Conservation (phyloP, 371 early-diverging fungal genomes). For the Mucor circinelloides region DNA sequence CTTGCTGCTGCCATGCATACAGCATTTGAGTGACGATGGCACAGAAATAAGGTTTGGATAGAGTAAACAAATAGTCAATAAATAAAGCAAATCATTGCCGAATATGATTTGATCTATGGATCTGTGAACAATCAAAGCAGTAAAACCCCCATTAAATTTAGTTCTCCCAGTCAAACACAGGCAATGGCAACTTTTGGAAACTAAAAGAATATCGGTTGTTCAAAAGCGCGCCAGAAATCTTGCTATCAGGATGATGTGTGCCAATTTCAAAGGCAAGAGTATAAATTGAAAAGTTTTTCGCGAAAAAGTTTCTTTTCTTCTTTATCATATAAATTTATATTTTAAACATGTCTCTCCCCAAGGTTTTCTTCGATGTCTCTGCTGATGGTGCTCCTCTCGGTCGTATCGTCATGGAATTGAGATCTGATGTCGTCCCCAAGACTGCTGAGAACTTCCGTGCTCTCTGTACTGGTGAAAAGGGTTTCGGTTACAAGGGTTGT, state of each 20-base stretch:
- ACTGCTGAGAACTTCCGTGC: slow-evolving; percentile 98
- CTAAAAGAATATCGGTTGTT: background rate
- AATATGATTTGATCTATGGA: background rate
- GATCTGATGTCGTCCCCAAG: slow-evolving; percentile 89
- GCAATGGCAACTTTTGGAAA: slow-evolving; percentile 9
- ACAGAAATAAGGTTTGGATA: background rate
- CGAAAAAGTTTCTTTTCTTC: background rate
- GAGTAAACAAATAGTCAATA: background rate
- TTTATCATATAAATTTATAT: background rate
- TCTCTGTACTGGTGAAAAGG: slow-evolving; percentile 80
- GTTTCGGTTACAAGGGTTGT: slow-evolving; percentile 84
- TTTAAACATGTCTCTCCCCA: slow-evolving; percentile 13
- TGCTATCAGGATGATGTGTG: background rate
- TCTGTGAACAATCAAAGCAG: background rate
- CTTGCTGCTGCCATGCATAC: background rate
- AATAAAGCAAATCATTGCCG: background rate
- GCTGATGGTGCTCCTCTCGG: slow-evolving; percentile 58
- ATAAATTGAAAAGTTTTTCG: background rate
- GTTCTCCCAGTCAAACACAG: background rate
- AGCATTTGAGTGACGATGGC: background rate
- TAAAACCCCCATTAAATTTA: background rate
- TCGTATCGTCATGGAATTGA: slow-evolving; percentile 67
- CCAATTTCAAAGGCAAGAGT: background rate
- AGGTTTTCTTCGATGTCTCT: slow-evolving; percentile 65
- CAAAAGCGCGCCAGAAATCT: background rate